Evolutionary conservation across 768 basidiomycete species (phyloP).

Genomic region (Hypsizygus marmoreus): DNA sequence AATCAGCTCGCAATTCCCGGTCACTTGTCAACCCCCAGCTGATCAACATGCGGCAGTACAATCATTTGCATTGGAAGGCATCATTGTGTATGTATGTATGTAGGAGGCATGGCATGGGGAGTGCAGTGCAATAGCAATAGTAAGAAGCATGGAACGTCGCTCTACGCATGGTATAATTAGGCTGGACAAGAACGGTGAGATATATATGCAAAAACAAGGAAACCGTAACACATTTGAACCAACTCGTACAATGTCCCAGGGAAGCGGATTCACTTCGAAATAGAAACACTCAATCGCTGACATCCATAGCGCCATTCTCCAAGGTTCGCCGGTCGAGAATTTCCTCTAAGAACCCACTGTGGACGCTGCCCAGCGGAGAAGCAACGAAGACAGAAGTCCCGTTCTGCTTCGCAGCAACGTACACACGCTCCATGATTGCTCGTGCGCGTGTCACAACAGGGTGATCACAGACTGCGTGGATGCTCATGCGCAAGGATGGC

Average conservation of each 20-base stretch:
- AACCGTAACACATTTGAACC: conserved; percentile 11
- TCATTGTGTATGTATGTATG: conserved; percentile 1
- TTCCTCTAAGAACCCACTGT: conserved; percentile 63
- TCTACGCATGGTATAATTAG: conserved; percentile 8
- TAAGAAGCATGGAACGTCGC: conserved; percentile 7
- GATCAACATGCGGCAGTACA: conserved; percentile 11
- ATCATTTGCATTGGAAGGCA: conserved; percentile 12
- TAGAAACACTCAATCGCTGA: conserved; percentile 32
- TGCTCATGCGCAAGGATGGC: conserved; percentile 57
- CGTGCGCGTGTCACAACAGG: conserved; percentile 66
- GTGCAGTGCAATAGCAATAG: conserved; percentile 10
- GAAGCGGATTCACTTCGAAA: conserved; percentile 11
- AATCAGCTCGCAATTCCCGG: conserved; percentile 3
- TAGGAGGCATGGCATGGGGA: background rate
- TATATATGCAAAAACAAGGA: conserved; percentile 17
- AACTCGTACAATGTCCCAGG: conserved; percentile 8
- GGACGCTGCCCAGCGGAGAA: conserved; percentile 62
- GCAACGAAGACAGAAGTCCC: conserved; percentile 51
- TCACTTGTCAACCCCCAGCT: conserved; percentile 10
- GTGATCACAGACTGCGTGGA: conserved; percentile 60
- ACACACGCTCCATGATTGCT: conserved; percentile 58
- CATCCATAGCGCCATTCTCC: conserved; percentile 36
- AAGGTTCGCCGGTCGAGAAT: conserved; percentile 44
- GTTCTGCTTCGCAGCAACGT: conserved; percentile 32
- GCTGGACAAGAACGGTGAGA: conserved; percentile 11